These are phyloP conservation scores for Bimuria novae-zelandiae DNA, from an alignment of 2,329 filamentous ascomycete species.

Conservation along the genomic window DNA sequence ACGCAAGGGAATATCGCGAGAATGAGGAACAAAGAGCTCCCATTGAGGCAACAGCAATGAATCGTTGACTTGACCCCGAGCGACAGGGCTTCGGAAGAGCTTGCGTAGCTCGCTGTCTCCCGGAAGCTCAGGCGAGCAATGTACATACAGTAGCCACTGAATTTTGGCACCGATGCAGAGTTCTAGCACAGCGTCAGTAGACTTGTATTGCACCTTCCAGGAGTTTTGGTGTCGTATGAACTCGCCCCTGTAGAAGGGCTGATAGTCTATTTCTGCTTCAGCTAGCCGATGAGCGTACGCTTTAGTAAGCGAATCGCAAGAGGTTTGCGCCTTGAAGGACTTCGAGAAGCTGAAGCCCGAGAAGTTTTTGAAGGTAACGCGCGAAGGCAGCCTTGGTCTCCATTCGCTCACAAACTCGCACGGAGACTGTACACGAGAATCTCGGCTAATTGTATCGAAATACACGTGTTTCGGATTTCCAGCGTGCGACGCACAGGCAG, in stretches of 20 bases:
- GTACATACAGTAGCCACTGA: slow-evolving; percentile 55
- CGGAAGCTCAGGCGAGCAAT: slow-evolving; percentile 45
- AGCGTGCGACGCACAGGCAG: neutral
- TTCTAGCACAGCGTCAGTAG: slow-evolving; percentile 45
- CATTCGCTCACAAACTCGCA: neutral
- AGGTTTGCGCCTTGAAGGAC: neutral
- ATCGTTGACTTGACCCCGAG: slow-evolving; percentile 16
- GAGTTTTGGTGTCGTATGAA: slow-evolving; percentile 32
- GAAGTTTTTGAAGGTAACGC: neutral
- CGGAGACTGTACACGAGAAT: neutral
- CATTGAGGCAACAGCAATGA: slow-evolving; percentile 27
- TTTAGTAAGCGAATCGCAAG: neutral
- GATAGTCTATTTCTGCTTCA: slow-evolving; percentile 12
- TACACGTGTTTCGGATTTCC: slow-evolving; percentile 4
- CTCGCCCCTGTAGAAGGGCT: slow-evolving; percentile 20
- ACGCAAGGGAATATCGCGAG: slow-evolving; percentile 11
- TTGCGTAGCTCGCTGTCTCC: slow-evolving; percentile 49
- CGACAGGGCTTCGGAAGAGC: slow-evolving; percentile 40
- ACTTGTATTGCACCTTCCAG: slow-evolving; percentile 53
- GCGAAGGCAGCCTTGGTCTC: neutral
- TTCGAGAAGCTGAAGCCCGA: neutral
- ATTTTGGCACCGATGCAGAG: slow-evolving; percentile 45
- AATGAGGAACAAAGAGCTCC: slow-evolving; percentile 28
- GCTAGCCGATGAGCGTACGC: slow-evolving; percentile 15
- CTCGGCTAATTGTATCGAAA: neutral